phyloP scores from a whole-genome alignment of 2,329 filamentous ascomycete genomes.

The Sporothrix sp. region DNA sequence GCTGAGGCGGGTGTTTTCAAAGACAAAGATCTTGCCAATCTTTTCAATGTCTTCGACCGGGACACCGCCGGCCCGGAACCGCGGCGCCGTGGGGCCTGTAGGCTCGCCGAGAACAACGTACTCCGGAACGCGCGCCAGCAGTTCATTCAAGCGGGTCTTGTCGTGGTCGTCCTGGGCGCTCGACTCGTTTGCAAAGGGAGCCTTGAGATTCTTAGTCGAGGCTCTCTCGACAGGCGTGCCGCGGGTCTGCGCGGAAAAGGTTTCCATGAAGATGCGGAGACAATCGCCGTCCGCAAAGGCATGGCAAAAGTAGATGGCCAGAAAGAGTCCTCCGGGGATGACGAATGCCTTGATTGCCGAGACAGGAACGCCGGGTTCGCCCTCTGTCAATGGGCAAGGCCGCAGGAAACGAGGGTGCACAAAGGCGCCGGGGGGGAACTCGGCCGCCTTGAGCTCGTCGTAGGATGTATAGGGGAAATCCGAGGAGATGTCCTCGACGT shows the following conservation, averaged over 20 bases:
- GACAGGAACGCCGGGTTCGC: conserved; percentile 25
- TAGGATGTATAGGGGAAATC: conserved; percentile 21
- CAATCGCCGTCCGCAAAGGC: conserved; percentile 33
- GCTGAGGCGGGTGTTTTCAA: conserved; percentile 26
- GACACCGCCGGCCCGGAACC: conserved; percentile 21
- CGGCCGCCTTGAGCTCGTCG: conserved; percentile 20
- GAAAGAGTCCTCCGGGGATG: conserved; percentile 30
- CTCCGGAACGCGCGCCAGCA: conserved; percentile 27
- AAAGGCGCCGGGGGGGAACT: conserved; percentile 25
- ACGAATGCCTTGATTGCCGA: conserved; percentile 30
- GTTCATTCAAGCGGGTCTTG: conserved; percentile 17
- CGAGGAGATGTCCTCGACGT: conserved; percentile 15
- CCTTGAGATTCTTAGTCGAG: conserved; percentile 18
- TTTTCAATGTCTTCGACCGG: conserved; percentile 25
- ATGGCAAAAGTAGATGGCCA: conserved; percentile 34
- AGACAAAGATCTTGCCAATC: conserved; percentile 34
- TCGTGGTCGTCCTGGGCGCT: conserved; percentile 18
- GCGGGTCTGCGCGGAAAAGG: conserved; percentile 28
- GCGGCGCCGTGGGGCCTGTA: conserved; percentile 30
- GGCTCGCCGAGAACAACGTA: conserved; percentile 26
- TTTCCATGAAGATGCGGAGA: conserved; percentile 30
- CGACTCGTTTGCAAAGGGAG: conserved; percentile 16
- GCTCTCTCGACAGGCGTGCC: conserved; percentile 18
- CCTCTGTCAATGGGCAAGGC: conserved; percentile 12
- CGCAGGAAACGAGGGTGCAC: conserved; percentile 21